Percentiles rank a stretch among this genome's conserved stretches.
Conservation (phyloP, 2,329 filamentous ascomycete species). For the Aspergillus tubingensis region DNA sequence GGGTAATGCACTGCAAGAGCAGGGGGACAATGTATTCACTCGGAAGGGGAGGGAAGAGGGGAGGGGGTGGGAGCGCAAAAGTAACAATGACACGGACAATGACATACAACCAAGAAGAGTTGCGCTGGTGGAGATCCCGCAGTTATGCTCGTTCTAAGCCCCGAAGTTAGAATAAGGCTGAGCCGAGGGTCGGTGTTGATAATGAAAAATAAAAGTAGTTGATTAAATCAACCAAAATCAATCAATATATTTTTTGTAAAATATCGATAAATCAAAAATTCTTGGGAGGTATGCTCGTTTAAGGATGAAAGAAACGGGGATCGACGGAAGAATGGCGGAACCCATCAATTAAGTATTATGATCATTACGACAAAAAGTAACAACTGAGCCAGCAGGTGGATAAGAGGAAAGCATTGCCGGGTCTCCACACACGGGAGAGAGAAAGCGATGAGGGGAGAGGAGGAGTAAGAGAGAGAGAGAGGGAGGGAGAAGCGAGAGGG, state of each 20-base stretch:
- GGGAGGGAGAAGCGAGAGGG: not conserved
- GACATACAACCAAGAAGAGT: constrained; percentile 10
- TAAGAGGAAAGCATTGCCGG: constrained; percentile 16
- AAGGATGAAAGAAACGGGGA: not conserved
- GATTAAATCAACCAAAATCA: too few relatives aligned
- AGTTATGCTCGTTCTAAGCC: constrained; percentile 2
- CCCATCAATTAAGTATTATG: constrained; percentile 17
- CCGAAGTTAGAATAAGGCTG: constrained; percentile 1
- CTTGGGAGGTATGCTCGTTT: not conserved
- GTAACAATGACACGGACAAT: not conserved
- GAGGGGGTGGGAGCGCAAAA: constrained; percentile 2
- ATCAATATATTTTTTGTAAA: too few relatives aligned
- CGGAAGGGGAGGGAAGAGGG: not conserved
- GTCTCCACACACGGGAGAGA: constrained; percentile 19
- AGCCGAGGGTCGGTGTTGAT: not conserved
- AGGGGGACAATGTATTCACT: not conserved
- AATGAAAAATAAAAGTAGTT: not conserved
- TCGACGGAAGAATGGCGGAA: constrained; percentile 2
- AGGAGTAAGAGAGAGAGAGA: constrained; percentile 8
- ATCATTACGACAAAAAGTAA: constrained; percentile 14
- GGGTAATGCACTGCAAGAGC: constrained; percentile 8
- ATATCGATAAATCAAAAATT: too few relatives aligned
- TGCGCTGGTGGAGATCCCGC: constrained; percentile 10
- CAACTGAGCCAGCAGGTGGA: constrained; percentile 30
- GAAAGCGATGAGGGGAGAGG: constrained; percentile 5